A percentile compares a stretch with the other conserved stretches of the same genome.
Conservation (phyloP, 495 filamentous ascomycete species). For the Neurospora tetraspora region DNA sequence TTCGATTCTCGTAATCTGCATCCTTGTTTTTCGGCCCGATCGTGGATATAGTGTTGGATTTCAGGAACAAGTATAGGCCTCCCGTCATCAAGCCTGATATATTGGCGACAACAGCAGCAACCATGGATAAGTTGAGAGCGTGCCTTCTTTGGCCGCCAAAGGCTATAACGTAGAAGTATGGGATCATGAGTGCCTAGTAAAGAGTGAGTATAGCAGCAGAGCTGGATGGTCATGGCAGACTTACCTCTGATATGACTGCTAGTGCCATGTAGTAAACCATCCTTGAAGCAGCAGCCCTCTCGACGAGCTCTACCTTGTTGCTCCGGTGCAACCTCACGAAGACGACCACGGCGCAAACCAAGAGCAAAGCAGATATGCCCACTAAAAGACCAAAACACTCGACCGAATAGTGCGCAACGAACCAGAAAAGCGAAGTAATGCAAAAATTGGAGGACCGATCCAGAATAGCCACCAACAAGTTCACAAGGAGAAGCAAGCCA, state of each 20-base stretch:
- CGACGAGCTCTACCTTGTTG: conserved; percentile 31
- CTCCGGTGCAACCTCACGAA: conserved; percentile 29
- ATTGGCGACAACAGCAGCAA: conserved; percentile 38
- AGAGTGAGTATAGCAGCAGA: conserved; percentile 7
- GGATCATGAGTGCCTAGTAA: conserved; percentile 29
- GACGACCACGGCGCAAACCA: conserved; percentile 22
- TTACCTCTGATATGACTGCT: conserved; percentile 32
- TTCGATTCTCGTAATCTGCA: conserved; percentile 30
- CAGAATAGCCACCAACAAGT: conserved; percentile 34
- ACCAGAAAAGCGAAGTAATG: conserved; percentile 41
- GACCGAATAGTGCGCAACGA: conserved; percentile 33
- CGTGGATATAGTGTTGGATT: conserved; percentile 31
- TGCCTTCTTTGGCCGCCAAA: conserved; percentile 20
- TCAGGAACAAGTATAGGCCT: conserved; percentile 39
- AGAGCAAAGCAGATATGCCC: conserved; percentile 21
- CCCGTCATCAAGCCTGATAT: conserved; percentile 39
- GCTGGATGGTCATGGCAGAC: not conserved
- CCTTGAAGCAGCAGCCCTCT: conserved; percentile 31
- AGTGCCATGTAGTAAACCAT: conserved; percentile 40
- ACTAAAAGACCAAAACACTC: conserved; percentile 30
- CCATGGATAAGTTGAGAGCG: conserved; percentile 31
- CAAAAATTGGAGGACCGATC: conserved; percentile 31
- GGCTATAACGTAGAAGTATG: conserved; percentile 31
- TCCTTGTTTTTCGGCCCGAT: conserved; percentile 32
- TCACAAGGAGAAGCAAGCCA: conserved; percentile 25